phyloP scores from a whole-genome alignment of 1,139 yeast species.

The Pichia sp. region DNA sequence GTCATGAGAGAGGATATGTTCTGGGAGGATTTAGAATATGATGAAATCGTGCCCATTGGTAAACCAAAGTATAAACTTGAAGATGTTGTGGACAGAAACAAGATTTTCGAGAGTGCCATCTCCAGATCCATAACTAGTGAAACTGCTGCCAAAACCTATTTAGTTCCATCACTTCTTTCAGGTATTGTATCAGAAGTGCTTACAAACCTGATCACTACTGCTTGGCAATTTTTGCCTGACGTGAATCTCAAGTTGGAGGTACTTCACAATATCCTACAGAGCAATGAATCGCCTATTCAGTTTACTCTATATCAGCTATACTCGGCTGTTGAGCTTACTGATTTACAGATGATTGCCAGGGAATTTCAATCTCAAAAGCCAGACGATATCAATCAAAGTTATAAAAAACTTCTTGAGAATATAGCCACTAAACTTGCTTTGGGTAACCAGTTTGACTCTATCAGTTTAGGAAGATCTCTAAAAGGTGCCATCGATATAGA shows the following conservation, averaged over 20 bases:
- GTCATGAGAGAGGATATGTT: slow-evolving; percentile 25
- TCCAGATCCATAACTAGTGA: slow-evolving; percentile 16
- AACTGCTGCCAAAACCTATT: slow-evolving; percentile 20
- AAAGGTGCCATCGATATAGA: slow-evolving; percentile 17
- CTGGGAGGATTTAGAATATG: slow-evolving; percentile 15
- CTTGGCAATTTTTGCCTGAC: slow-evolving; percentile 27
- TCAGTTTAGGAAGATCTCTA: slow-evolving; percentile 25
- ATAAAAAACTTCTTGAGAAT: slow-evolving; percentile 17
- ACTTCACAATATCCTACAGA: slow-evolving; percentile 49
- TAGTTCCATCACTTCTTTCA: slow-evolving; percentile 25
- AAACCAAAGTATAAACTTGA: slow-evolving; percentile 27
- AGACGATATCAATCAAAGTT: slow-evolving; percentile 21
- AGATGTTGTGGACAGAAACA: slow-evolving; percentile 22
- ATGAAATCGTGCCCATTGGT: slow-evolving; percentile 22
- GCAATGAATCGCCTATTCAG: slow-evolving; percentile 41
- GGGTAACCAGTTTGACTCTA: slow-evolving; percentile 21
- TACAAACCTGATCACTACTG: slow-evolving; percentile 18
- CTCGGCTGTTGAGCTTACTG: slow-evolving; percentile 28
- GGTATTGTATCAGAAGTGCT: slow-evolving; percentile 23
- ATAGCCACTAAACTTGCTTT: slow-evolving; percentile 17
- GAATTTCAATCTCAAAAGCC: slow-evolving; percentile 18
- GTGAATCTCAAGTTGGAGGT: slow-evolving; percentile 39
- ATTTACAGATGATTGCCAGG: slow-evolving; percentile 20
- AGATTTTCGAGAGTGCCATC: slow-evolving; percentile 23
- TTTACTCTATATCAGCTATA: slow-evolving; percentile 45